phyloP scores from a whole-genome alignment of 768 basidiomycete species.

The Lactarius hatsudake region DNA sequence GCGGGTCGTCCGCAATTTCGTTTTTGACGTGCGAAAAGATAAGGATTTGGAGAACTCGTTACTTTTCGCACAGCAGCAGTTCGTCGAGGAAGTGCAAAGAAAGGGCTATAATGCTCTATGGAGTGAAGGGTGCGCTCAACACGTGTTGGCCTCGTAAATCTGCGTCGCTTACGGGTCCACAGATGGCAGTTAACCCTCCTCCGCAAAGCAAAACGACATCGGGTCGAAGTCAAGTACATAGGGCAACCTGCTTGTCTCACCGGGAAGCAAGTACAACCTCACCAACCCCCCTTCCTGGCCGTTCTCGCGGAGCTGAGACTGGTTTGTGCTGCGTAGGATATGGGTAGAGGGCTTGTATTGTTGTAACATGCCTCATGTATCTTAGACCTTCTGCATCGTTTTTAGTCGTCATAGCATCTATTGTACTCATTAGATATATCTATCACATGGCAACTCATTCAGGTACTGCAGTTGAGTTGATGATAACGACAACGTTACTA shows the following conservation, averaged over 20 bases:
- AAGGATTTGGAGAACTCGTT: slow-evolving; percentile 53
- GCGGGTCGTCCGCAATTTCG: slow-evolving; percentile 58
- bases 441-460: slow-evolving; percentile 8
- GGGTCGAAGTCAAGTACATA: slow-evolving; percentile 67
- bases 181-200: slow-evolving; percentile 70
- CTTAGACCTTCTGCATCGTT: slow-evolving; percentile 9
- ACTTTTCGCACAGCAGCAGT: slow-evolving; percentile 60
- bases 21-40: slow-evolving; percentile 54
- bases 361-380: slow-evolving; percentile 16
- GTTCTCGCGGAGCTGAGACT: slow-evolving; percentile 47
- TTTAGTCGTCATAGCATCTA: slow-evolving; percentile 4
- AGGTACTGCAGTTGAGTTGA: not conserved
- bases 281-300: slow-evolving; percentile 65
- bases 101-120: slow-evolving; percentile 63
- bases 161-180: slow-evolving; percentile 9
- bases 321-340: slow-evolving; percentile 6
- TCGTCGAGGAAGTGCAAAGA: slow-evolving; percentile 52
- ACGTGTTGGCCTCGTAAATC: not conserved
- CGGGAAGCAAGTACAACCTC: slow-evolving; percentile 45
- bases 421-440: slow-evolving; percentile 10
- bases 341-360: not conserved
- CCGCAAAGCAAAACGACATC: slow-evolving; percentile 58
- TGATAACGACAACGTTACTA: not conserved
- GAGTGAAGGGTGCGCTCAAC: slow-evolving; percentile 55
- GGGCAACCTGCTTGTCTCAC: slow-evolving; percentile 61